These are phyloP conservation scores for Sarocladium kiliense DNA, from an alignment of 2,329 filamentous ascomycete species.

Conservation along the genomic window DNA sequence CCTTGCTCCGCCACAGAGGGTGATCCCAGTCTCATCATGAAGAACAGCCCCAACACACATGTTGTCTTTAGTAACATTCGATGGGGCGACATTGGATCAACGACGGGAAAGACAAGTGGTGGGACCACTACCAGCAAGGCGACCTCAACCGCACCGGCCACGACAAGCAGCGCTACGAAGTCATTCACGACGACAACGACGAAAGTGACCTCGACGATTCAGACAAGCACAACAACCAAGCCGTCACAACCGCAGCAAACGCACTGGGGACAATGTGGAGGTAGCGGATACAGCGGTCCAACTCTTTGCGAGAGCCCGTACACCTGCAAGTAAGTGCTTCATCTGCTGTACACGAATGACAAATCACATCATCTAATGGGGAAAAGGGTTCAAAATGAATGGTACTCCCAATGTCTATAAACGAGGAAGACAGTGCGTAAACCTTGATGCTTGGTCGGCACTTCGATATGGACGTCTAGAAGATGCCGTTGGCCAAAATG, in stretches of 20 bases:
- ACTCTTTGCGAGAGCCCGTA: constrained; percentile 6
- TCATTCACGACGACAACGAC: background rate
- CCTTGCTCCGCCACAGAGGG: constrained; percentile 37
- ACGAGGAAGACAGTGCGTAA: too few species aligned
- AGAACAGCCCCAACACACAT: constrained; percentile 27
- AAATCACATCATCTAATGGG: too few species aligned
- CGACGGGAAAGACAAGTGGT: constrained; percentile 13
- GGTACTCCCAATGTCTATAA: constrained; percentile 5
- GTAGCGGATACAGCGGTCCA: constrained; percentile 2
- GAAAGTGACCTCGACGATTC: background rate
- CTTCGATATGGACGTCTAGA: too few species aligned
- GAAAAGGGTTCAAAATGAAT: background rate
- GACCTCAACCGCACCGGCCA: background rate
- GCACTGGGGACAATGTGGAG: constrained; percentile 9
- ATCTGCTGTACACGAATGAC: too few species aligned
- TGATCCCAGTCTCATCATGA: constrained; percentile 34
- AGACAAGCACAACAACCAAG: background rate
- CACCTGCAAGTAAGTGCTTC: constrained; percentile 5
- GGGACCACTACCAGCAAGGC: background rate
- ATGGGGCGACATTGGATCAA: constrained; percentile 37
- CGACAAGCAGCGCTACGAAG: background rate
- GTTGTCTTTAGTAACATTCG: constrained; percentile 42
- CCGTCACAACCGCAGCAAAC: constrained; percentile 1
- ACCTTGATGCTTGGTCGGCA: too few species aligned
- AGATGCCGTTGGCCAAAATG: too few species aligned